Conservation (phyloP, 352 stramenopile genomes). For the Phytophthora fragariae region DNA sequence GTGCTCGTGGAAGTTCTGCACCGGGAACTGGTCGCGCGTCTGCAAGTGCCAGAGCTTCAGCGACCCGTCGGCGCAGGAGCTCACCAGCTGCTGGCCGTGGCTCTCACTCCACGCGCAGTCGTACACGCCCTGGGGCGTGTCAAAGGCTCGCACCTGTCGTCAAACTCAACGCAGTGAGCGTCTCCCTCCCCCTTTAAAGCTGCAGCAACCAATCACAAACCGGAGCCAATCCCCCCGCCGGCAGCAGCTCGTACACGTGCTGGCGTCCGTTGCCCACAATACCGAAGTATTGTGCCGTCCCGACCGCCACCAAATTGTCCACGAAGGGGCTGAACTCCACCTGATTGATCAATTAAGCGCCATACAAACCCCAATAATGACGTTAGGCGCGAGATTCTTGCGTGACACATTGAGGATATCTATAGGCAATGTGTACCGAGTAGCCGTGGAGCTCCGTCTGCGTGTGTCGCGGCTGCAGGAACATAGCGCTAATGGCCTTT, state of each 20-base stretch:
- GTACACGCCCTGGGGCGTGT: constrained; percentile 91
- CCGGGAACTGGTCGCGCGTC: constrained; percentile 88
- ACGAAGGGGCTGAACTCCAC: constrained; percentile 94
- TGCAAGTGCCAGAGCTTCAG: constrained; percentile 93
- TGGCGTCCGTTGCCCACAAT: constrained; percentile 93
- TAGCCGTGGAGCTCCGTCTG: constrained; percentile 78
- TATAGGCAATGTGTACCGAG: constrained; percentile 39
- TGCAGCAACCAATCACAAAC: constrained; percentile 36
- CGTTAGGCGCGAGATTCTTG: background rate
- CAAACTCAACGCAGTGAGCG: background rate
- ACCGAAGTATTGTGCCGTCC: constrained; percentile 92
- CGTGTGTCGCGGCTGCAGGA: constrained; percentile 69
- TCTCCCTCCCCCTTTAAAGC: background rate
- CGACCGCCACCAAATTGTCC: constrained; percentile 87
- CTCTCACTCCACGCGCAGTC: constrained; percentile 92
- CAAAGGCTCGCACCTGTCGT: constrained; percentile 82
- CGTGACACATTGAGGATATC: background rate
- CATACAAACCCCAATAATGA: background rate
- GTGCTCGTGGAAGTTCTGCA: constrained; percentile 90
- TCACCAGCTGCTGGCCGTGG: constrained; percentile 88
- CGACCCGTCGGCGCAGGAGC: constrained; percentile 84
- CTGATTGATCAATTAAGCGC: constrained; percentile 38
- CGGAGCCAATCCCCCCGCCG: constrained; percentile 63
- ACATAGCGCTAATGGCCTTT: constrained; percentile 46
- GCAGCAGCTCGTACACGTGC: constrained; percentile 82